These are phyloP conservation scores for Medicago arabica DNA, from an alignment of 306 rosid species.

Conservation along the genomic window DNA sequence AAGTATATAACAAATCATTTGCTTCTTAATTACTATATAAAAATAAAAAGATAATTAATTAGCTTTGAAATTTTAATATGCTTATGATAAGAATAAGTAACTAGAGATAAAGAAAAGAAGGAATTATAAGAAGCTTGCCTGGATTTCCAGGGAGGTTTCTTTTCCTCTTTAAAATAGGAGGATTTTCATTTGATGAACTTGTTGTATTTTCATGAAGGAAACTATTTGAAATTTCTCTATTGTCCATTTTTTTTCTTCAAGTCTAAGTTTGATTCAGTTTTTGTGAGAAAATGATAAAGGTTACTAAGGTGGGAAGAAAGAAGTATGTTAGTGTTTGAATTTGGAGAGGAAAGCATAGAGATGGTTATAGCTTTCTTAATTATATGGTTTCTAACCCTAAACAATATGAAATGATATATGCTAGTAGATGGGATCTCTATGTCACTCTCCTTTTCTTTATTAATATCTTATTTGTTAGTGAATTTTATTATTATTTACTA, in stretches of 20 bases:
- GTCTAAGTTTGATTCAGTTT: slow-evolving; percentile 42
- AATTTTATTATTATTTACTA: slow-evolving; percentile 45
- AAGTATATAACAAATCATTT: neutral
- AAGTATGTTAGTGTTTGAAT: slow-evolving; percentile 33
- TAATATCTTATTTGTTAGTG: slow-evolving; percentile 38
- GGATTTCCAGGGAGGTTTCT: slow-evolving; percentile 93
- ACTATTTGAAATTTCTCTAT: slow-evolving; percentile 51
- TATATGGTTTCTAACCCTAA: slow-evolving; percentile 55
- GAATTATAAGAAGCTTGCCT: slow-evolving; percentile 52
- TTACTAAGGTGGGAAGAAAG: neutral
- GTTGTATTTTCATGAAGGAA: slow-evolving; percentile 43
- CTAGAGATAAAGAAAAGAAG: neutral
- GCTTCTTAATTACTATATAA: neutral
- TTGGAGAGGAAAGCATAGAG: slow-evolving; percentile 47
- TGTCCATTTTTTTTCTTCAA: slow-evolving; percentile 52
- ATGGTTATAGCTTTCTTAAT: slow-evolving; percentile 38
- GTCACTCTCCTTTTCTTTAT: slow-evolving; percentile 31
- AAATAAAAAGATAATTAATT: neutral
- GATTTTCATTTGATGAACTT: slow-evolving; percentile 43
- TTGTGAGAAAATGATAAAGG: slow-evolving; percentile 32
- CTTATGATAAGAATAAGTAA: neutral
- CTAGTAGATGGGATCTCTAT: slow-evolving; percentile 62
- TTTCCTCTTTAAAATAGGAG: slow-evolving; percentile 71
- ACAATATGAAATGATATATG: slow-evolving; percentile 48
- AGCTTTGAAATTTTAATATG: neutral